Evolutionary conservation across 257 asterid genomes (phyloP), one percentile per base, ranked within the genome.

Genomic region (Anisodus acutangulus): DNA sequence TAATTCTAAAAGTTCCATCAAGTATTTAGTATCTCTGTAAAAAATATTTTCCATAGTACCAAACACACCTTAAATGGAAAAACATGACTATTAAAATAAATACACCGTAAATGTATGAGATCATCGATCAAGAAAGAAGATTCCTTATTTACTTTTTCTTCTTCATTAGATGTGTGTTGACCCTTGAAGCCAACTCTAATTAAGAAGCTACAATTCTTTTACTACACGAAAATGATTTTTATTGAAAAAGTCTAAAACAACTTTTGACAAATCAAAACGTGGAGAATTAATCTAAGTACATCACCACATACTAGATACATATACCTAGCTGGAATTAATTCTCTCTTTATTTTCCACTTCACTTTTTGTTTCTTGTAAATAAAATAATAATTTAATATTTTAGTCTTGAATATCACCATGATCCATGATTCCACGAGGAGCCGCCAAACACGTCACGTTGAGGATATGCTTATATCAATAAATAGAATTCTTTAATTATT

Each of bases 371-470:
- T 51, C 22, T 51, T 49, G 7, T 76, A 16, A 51, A 26, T 16
- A 41, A 43, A 31, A 16, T 66, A 67, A 12, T 37, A 68, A 11
- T 68, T 11, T 22, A 76, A 19, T 49, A 74, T 5, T 74, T 74
- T 6, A 74, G 8, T 74, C 22, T 22, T 12, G 22, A 74, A 12
- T 19, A 49, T 74, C 19, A 49, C 22, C n/a, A 47, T 10, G 10
- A 72, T 74, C 81, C 62, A 39, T 51, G 2, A 57, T 57, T 57
- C 17, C 62, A 15, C 5, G 41, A 76, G 26, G 26, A 76, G 64
- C 47, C 81, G 62, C 81, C 81, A 76, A 31, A 76, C 64, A 76
- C 81, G 81, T 51, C 81, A 76, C 63, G 81, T 76, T 51, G 64
- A 13, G 81, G 45, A 76, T 76, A 76, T 51, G 81, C 81, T 15